Evolutionary conservation across 1,139 yeast genomes (phyloP), one percentile per base, ranked within the genome.

Genomic region (Candida frijolesensis): DNA sequence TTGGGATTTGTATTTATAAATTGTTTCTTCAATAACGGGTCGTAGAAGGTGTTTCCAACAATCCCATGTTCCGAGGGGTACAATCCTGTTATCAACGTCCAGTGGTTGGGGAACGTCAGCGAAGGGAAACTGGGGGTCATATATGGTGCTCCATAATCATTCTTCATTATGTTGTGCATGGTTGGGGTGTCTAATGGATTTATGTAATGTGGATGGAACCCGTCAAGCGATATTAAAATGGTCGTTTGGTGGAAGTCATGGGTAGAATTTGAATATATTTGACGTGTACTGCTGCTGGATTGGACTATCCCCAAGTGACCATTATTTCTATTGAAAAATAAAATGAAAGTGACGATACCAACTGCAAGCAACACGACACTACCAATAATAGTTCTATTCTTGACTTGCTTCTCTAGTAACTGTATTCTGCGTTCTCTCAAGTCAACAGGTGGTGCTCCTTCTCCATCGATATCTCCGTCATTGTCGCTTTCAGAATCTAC

Each of bases 121-220:
- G 96, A 82, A 1, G 97, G 97, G 65, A 91, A 91, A 5, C 90
- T 81, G 0, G 97, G 96, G 3, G 69, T 71, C 94, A 92, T 88
- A 62, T 82, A 89, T 0, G 97, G 97, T 3, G 95, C 83, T 4
- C 88, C 88, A 57, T 79, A 82, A 19, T 78, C 84, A 25, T 79
- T 70, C 9, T 76, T 60, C 58, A 83, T 67, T 65, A 87, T 67
- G 14, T 74, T 68, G 61, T 87, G 86, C 63, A 92, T 63, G 39
- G 83, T 72, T 0, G 98, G 97, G 0, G 97, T 91, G 40, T 78
- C 61, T 18, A 76, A 71, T 6, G 79, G 64, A 25, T 84, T 83
- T n/a, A 91, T 82, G 62, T 89, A 89, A 61, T 89, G 95, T 9
- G 97, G 97, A 64, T 91, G 96, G 67, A 91, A 88, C 11, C 97